Base-by-base conservation (phyloP, 2,329 filamentous ascomycete species). In the Phialophora verrucosa region DNA sequence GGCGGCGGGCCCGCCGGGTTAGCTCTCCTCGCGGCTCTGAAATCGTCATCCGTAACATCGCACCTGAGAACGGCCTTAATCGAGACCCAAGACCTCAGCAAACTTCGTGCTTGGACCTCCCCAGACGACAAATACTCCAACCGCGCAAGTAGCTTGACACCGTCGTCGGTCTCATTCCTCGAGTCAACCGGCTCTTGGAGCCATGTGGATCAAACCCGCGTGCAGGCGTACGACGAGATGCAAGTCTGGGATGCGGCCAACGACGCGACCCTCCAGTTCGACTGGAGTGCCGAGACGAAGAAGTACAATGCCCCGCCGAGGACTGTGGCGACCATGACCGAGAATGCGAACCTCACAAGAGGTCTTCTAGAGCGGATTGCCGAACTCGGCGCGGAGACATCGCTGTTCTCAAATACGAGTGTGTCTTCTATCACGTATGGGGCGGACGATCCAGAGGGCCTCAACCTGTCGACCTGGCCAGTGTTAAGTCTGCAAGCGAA, bases 171-270 rank as follows among this genome's bases (percentile, higher is more conserved):
- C n/a, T 85, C 84, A 3, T 97, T 95, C 74, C 85, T 98, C 69
- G 84, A 91, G 75, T 83, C 85, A 4, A 95, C 96, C 67, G 95
- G 94, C 42, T 93, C 90, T 58, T 98, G 94, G 95, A 76, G 83
- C 6, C 88, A 96, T 75, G 82, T 97, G 67, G 85, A 91, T 71
- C 81, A 83, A 50, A 82, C 87, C 5, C 88, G 95, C 35, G 87
- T 95, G 38, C 93, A 97, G 80, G 86, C 89, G 0, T 99, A 97
- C 78, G 89, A 96, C 66, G 91, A 94, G 73, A 99, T 99, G 95
- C 91, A 97, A 77, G 95, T 98, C 35, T 99, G 96, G 95, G 95
- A 99, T 77, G 96, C 94, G 69, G 87, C 97, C 64, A 91, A 91
- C 49, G 93, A 88, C 66, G 91, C 93, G 42, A 87, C 89, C 72